phyloP scores from a whole-genome alignment of 805 yeast species.

The Candida loeiensis region DNA sequence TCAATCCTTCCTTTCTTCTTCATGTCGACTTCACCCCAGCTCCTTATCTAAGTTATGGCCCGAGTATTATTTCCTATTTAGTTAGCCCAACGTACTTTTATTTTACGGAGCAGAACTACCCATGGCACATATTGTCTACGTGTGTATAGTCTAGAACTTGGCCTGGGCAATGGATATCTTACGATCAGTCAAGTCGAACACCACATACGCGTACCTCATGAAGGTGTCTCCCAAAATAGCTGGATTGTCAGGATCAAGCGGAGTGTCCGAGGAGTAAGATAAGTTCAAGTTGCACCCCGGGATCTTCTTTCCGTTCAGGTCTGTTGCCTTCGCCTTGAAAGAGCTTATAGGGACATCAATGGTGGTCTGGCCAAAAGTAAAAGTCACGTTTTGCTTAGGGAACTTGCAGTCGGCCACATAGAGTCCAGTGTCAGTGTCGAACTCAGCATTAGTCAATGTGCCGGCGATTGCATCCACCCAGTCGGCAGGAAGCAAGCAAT shows the following conservation, averaged over 20 bases:
- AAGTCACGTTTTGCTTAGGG: neutral
- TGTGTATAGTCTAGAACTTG: neutral
- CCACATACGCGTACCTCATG: constrained; percentile 24
- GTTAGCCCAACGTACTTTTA: no score
- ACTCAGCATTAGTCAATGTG: constrained; percentile 8
- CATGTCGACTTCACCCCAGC: no score
- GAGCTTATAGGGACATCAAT: constrained; percentile 3
- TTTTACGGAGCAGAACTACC: no score
- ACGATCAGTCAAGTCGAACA: constrained; percentile 23
- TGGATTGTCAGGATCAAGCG: neutral
- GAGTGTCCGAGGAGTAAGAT: neutral
- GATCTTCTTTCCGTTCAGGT: neutral
- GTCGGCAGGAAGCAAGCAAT: constrained; percentile 8
- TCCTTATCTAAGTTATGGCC: no score
- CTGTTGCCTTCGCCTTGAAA: neutral
- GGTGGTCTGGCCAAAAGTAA: neutral
- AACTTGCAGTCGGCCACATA: constrained; percentile 5
- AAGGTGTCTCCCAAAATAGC: constrained; percentile 27
- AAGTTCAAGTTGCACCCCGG: constrained; percentile 3
- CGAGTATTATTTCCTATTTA: no score
- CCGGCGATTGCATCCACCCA: constrained; percentile 11
- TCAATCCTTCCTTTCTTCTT: no score
- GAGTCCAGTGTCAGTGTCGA: constrained; percentile 1
- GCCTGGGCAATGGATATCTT: constrained; percentile 24
- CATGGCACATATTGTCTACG: no score